Conservation (phyloP, 2,329 filamentous ascomycete genomes). For the Raffaelea arxii region DNA sequence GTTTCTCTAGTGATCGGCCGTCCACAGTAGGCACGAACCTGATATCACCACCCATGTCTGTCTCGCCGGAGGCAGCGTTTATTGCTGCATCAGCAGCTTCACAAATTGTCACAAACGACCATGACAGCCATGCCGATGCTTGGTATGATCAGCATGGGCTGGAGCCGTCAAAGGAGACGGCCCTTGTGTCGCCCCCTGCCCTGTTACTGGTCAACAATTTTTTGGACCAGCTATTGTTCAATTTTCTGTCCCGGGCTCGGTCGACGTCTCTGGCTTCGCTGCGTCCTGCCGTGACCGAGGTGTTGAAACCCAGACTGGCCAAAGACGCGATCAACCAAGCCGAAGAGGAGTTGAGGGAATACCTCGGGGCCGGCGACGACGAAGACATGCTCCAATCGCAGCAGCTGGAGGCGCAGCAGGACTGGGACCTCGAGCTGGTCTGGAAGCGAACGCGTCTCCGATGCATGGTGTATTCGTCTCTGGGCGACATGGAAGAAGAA, state of each 20-base stretch:
- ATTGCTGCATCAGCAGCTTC: slow-evolving; percentile 82
- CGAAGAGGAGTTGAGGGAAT: slow-evolving; percentile 57
- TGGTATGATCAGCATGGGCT: slow-evolving; percentile 62
- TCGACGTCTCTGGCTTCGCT: slow-evolving; percentile 68
- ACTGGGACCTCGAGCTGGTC: slow-evolving; percentile 84
- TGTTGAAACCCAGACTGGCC: slow-evolving; percentile 82
- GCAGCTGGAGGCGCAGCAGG: slow-evolving; percentile 38
- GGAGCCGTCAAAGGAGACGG: slow-evolving; percentile 56
- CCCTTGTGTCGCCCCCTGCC: slow-evolving; percentile 62
- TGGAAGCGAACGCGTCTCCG: slow-evolving; percentile 90
- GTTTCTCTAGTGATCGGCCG: slow-evolving; percentile 62
- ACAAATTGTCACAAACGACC: slow-evolving; percentile 83
- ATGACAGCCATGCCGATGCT: slow-evolving; percentile 62
- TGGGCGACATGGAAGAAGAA: slow-evolving; percentile 96
- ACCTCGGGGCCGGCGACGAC: slow-evolving; percentile 69
- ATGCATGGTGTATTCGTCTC: slow-evolving; percentile 96
- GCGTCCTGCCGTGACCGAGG: slow-evolving; percentile 72
- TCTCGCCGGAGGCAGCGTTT: slow-evolving; percentile 74
- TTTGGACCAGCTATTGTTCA: slow-evolving; percentile 86
- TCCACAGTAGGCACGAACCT: slow-evolving; percentile 50
- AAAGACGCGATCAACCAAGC: slow-evolving; percentile 43
- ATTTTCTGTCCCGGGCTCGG: slow-evolving; percentile 70
- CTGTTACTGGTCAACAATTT: slow-evolving; percentile 80
- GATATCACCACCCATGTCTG: slow-evolving; percentile 54
- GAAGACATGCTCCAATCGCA: slow-evolving; percentile 56